Base-by-base conservation (phyloP, 106 monocot genomes). In the Dendrobium officinale region DNA sequence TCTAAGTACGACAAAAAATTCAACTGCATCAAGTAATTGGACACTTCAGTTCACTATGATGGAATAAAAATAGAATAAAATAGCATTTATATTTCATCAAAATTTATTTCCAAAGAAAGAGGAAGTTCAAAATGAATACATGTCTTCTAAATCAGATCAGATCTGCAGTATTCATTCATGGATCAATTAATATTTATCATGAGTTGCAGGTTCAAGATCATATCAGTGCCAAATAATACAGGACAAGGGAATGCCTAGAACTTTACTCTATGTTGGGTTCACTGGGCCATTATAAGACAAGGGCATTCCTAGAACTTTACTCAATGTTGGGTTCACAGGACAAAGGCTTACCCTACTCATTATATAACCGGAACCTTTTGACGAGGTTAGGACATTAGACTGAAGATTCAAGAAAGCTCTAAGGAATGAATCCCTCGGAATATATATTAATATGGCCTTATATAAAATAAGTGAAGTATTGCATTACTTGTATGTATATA, bases 211-310 rank as follows among this genome's bases (percentile, higher is more conserved):
- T 81, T 74, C 40, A 74, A 75, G 55, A 72, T 47, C 81, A 75
- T 81, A 81, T 73, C 80, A 80, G 75, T 56, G 55, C 75, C 81
- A 81, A 42, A 22, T 22, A 37, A 81, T 37, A 54, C 19, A 42
- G 54, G 72, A 75, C 55, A 81, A 55, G 40, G 75, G 75, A 4
- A 22, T 13, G 64, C 29, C 75, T 81, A 81, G 59, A 75, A 33
- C 67, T 42, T 56, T 75, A 56, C 81, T 54, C 48, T 55, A 20
- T 81, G 74, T 29, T 29, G 29, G 29, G 29, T 29, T 29, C 29
- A 29, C 29, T 29, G 29, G 29, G 29, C 29, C 29, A 29, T 29
- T 29, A 29, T 1, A 29, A 29, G 29, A 29, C 29, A 29, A 29
- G 29, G 29, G 29, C 29, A 29, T 29, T 0, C 0, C 29, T 29